Conservation (phyloP, 2,329 filamentous ascomycete genomes). For the Pseudofabraea citricarpa region DNA sequence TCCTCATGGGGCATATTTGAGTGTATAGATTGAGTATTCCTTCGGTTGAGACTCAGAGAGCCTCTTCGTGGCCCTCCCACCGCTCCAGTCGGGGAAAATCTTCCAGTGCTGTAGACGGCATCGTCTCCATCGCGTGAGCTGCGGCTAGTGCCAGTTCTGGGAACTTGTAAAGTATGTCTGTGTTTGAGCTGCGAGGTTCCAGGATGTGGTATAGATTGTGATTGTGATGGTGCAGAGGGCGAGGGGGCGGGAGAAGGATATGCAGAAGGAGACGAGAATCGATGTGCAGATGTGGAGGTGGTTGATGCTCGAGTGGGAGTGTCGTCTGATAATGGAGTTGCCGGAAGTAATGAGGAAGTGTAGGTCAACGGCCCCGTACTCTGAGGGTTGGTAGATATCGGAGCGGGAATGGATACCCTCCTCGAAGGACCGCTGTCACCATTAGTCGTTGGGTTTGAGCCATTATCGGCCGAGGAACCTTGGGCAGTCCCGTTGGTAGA, state of each 20-base stretch:
- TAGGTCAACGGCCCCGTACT: constrained; percentile 28
- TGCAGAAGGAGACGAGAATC: constrained; percentile 61
- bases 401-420: constrained; percentile 14
- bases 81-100: constrained; percentile 64
- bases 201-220: constrained; percentile 34
- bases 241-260: constrained; percentile 49
- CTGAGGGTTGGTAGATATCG: constrained; percentile 22
- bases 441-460: constrained; percentile 15
- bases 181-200: constrained; percentile 63
- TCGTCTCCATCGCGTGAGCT: constrained; percentile 72
- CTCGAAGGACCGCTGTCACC: constrained; percentile 17
- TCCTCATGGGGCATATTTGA: constrained; percentile 84
- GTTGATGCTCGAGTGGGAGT: constrained; percentile 24
- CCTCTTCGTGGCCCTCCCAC: constrained; percentile 62
- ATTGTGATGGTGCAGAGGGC: constrained; percentile 43
- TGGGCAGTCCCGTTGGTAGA: constrained; percentile 23
- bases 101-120: constrained; percentile 64
- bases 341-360: constrained; percentile 22
- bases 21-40: constrained; percentile 78
- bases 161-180: constrained; percentile 84
- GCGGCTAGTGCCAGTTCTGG: constrained; percentile 60
- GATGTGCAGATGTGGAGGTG: constrained; percentile 44
- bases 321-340: constrained; percentile 18
- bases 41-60: constrained; percentile 77
- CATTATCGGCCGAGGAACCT: constrained; percentile 9